phyloP scores from a whole-genome alignment of 2,329 filamentous ascomycete species.

The Epicoccum nigrum region DNA sequence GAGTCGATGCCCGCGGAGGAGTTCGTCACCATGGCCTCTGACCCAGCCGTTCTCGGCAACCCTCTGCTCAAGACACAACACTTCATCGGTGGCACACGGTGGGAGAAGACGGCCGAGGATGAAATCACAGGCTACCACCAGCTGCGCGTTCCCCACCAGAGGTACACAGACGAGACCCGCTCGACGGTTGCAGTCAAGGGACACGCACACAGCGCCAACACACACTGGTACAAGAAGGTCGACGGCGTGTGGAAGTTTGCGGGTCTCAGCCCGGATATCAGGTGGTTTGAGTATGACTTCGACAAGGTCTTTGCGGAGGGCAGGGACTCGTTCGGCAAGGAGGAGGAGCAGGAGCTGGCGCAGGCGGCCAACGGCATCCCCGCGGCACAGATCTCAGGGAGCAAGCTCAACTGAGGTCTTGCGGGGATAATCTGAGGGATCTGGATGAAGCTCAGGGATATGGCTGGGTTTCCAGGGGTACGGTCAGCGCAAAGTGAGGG shows the following conservation, averaged over 20 bases:
- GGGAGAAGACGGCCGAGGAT: conserved; percentile 57
- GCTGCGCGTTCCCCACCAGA: conserved; percentile 64
- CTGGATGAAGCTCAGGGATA: conserved; percentile 2
- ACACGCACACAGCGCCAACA: conserved; percentile 62
- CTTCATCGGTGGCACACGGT: conserved; percentile 60
- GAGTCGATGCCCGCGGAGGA: conserved; percentile 62
- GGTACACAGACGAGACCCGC: conserved; percentile 57
- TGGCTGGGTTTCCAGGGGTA: conserved; percentile 1
- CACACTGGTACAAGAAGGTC: conserved; percentile 63
- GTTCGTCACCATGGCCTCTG: conserved; percentile 60
- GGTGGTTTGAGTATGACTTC: conserved; percentile 63
- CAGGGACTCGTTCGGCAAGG: conserved; percentile 53
- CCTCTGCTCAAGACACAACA: conserved; percentile 62
- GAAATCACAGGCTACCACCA: conserved; percentile 62
- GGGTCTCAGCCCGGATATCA: conserved; percentile 59
- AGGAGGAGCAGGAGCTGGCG: conserved; percentile 31
- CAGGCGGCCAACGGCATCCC: conserved; percentile 48
- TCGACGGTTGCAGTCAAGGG: conserved; percentile 59
- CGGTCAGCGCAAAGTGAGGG: conserved; percentile 17
- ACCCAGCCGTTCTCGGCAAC: conserved; percentile 60
- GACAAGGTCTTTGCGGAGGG: conserved; percentile 61
- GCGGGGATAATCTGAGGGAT: background rate
- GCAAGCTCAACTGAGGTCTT: conserved; percentile 1
- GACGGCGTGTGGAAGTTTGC: conserved; percentile 65
- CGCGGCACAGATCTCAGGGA: conserved; percentile 18